A percentile compares a stretch with the other conserved stretches of the same genome.
These are phyloP conservation scores for Gracilaria vermiculophylla DNA, from an alignment of 23 red algal species.

Conservation along the genomic window DNA sequence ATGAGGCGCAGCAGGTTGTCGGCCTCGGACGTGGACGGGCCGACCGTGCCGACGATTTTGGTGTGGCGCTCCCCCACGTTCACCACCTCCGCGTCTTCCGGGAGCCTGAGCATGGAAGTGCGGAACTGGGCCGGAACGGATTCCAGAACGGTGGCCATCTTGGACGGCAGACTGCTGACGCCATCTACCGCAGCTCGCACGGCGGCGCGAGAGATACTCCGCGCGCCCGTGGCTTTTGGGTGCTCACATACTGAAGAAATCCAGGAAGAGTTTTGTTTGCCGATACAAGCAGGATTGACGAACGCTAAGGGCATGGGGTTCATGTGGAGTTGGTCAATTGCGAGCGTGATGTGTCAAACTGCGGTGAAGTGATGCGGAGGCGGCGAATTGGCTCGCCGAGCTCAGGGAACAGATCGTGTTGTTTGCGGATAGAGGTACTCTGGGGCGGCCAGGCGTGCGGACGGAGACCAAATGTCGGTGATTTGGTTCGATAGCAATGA, in stretches of 20 bases:
- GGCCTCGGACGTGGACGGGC: slow-evolving; percentile 71
- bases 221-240: neutral
- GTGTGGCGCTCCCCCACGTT: slow-evolving; percentile 64
- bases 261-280: neutral
- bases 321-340: neutral
- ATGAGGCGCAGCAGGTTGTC: slow-evolving; percentile 79
- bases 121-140: slow-evolving; percentile 53
- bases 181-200: neutral
- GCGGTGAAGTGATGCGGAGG: no score
- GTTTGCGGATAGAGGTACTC: no score
- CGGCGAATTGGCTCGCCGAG: no score
- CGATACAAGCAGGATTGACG: neutral
- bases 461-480: no score
- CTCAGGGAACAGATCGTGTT: no score
- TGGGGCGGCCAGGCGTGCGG: no score
- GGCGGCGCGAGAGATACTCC: neutral
- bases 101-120: slow-evolving; percentile 54
- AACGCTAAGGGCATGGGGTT: neutral
- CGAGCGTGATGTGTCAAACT: no score
- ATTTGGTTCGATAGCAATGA: no score
- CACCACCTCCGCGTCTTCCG: slow-evolving; percentile 61
- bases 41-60: slow-evolving; percentile 97
- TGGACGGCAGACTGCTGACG: neutral
- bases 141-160: slow-evolving; percentile 67
- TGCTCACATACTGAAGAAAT: neutral